Conservation (phyloP, 164 flowering plant genomes). For the Euptelea pleiosperma region DNA sequence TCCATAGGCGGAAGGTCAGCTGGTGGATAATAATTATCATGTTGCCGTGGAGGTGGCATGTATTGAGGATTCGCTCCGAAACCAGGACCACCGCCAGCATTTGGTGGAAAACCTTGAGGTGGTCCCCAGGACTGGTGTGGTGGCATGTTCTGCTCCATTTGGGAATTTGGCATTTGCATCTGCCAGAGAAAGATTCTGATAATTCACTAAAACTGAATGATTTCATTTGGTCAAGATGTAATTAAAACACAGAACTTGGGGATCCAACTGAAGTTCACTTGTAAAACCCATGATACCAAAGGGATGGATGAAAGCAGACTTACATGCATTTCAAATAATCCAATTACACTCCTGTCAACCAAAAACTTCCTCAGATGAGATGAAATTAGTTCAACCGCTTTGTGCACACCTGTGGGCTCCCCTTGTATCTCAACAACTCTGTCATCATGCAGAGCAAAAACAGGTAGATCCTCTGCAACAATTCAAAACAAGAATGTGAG, state of each 20-base stretch:
- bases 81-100: slow-evolving; percentile 57
- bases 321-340: slow-evolving; percentile 77
- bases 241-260: too few species aligned
- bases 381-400: slow-evolving; percentile 82
- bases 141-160: slow-evolving; percentile 59
- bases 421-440: slow-evolving; percentile 89
- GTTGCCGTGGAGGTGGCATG: slow-evolving; percentile 74
- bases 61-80: slow-evolving; percentile 62
- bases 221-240: too few species aligned
- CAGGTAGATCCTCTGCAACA: slow-evolving; percentile 74
- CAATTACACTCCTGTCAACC: slow-evolving; percentile 81
- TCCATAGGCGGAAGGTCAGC: slow-evolving; percentile 66
- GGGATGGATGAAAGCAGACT: slow-evolving; percentile 15
- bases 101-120: slow-evolving; percentile 62
- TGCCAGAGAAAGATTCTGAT: slow-evolving; percentile 18
- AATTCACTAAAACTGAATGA: neutral
- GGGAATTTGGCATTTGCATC: slow-evolving; percentile 69
- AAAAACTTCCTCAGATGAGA: slow-evolving; percentile 83
- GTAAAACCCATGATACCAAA: neutral
- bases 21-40: slow-evolving; percentile 72
- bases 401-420: slow-evolving; percentile 68
- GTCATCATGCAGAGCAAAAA: slow-evolving; percentile 86
- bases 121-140: slow-evolving; percentile 83
- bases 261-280: too few species aligned
- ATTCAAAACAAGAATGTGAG: neutral